These are phyloP conservation scores for Serendipita vermifera DNA, from an alignment of 768 basidiomycete species.

Conservation along the genomic window DNA sequence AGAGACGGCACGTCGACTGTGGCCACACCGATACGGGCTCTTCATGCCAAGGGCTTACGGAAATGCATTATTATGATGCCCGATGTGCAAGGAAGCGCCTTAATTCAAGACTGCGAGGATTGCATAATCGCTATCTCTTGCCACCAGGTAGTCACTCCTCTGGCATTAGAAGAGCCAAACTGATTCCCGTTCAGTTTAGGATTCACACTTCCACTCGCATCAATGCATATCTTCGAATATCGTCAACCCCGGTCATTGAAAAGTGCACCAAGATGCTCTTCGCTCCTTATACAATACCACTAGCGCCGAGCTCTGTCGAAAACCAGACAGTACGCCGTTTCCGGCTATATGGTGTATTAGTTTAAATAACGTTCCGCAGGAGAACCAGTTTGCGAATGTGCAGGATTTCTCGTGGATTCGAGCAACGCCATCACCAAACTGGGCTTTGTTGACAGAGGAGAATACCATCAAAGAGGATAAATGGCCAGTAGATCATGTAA, in stretches of 20 bases:
- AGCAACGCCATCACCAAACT: conserved; percentile 65
- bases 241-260: conserved; percentile 73
- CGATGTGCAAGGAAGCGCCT: conserved; percentile 50
- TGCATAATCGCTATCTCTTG: conserved; percentile 61
- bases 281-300: conserved; percentile 39
- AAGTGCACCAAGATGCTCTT: conserved; percentile 53
- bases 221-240: conserved; percentile 51
- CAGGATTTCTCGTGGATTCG: conserved; percentile 83
- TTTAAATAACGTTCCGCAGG: too few species aligned
- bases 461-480: not conserved
- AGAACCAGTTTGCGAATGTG: conserved; percentile 34
- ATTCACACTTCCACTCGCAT: conserved; percentile 63
- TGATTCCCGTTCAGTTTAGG: conserved; percentile 47
- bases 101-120: conserved; percentile 48
- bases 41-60: conserved; percentile 50
- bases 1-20: conserved; percentile 12
- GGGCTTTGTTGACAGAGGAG: conserved; percentile 26
- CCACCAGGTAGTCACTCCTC: conserved; percentile 50
- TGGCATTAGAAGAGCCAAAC: not conserved
- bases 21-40: conserved; percentile 29
- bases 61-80: conserved; percentile 57
- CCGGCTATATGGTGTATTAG: not conserved
- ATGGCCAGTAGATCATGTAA: too few species aligned
- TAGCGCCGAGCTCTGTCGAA: not conserved
- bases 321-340: not conserved